These are phyloP conservation scores for Pythium monospermum DNA, from an alignment of 352 stramenopile genomes.

Conservation along the genomic window DNA sequence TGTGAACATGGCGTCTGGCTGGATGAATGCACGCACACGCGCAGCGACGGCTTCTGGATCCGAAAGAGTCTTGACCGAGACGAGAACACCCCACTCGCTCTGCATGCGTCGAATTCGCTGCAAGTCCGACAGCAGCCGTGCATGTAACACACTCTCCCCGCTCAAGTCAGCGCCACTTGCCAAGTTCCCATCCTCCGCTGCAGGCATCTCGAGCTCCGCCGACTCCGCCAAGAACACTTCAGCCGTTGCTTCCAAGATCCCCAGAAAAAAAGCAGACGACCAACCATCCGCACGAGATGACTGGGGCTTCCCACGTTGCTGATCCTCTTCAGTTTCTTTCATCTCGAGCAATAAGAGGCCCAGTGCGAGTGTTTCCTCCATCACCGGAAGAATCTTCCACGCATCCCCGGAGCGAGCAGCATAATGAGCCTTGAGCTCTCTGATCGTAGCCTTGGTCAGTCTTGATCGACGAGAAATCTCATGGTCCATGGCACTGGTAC, in stretches of 20 bases:
- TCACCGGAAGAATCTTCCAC: slow-evolving; percentile 27
- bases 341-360: slow-evolving; percentile 41
- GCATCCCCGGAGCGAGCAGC: slow-evolving; percentile 11
- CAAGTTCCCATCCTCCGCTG: not conserved
- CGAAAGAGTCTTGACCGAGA: slow-evolving; percentile 47
- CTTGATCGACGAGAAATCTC: slow-evolving; percentile 22
- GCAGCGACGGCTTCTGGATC: slow-evolving; percentile 35
- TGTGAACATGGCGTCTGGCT: slow-evolving; percentile 40
- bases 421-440: slow-evolving; percentile 20
- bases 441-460: slow-evolving; percentile 29
- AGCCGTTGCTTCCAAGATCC: slow-evolving; percentile 33
- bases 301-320: not conserved
- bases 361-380: slow-evolving; percentile 53
- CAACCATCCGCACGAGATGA: not conserved
- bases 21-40: slow-evolving; percentile 41
- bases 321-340: slow-evolving; percentile 24
- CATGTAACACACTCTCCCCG: slow-evolving; percentile 26
- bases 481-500: not conserved
- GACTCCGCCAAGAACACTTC: slow-evolving; percentile 17
- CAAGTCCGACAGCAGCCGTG: slow-evolving; percentile 31
- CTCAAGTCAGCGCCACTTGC: too few species aligned
- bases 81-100: slow-evolving; percentile 41
- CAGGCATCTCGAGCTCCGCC: slow-evolving; percentile 4
- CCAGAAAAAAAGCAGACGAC: slow-evolving; percentile 30
- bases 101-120: slow-evolving; percentile 27